Conservation (phyloP, 2,329 filamentous ascomycete genomes). For the Xylariales sp. region DNA sequence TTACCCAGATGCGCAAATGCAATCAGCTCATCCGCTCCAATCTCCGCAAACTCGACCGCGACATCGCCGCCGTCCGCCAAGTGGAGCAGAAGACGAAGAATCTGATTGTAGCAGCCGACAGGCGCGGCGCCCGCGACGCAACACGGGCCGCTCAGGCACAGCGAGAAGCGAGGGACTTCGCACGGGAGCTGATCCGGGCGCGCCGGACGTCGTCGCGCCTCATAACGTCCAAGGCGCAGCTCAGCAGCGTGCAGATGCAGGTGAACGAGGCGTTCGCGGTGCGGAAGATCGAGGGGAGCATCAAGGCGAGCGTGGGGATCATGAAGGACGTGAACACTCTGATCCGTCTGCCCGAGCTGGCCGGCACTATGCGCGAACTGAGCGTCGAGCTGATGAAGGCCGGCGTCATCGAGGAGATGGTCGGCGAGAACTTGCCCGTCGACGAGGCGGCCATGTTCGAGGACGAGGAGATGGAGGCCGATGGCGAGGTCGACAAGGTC, state of each 20-base stretch:
- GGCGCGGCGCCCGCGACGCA: conserved; percentile 83
- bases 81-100: conserved; percentile 87
- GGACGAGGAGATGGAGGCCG: conserved; percentile 79
- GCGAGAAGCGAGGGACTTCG: conserved; percentile 87
- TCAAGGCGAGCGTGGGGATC: conserved; percentile 85
- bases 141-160: conserved; percentile 81
- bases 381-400: conserved; percentile 91
- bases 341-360: conserved; percentile 85
- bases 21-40: conserved; percentile 90
- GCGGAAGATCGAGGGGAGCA: conserved; percentile 93
- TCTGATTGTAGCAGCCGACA: conserved; percentile 84
- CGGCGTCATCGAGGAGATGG: conserved; percentile 98
- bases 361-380: conserved; percentile 88
- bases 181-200: conserved; percentile 84
- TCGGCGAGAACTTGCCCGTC: conserved; percentile 84
- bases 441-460: conserved; percentile 77
- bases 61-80: conserved; percentile 81
- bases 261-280: conserved; percentile 96
- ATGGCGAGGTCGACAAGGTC: conserved; percentile 90
- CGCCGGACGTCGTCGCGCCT: conserved; percentile 81
- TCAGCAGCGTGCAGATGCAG: conserved; percentile 95
- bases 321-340: conserved; percentile 97
- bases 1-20: conserved; percentile 87
- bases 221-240: conserved; percentile 88
- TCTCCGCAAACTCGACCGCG: conserved; percentile 92